Base-by-base conservation (phyloP, 345 rosid species). In the Euphorbia tirucalli region DNA sequence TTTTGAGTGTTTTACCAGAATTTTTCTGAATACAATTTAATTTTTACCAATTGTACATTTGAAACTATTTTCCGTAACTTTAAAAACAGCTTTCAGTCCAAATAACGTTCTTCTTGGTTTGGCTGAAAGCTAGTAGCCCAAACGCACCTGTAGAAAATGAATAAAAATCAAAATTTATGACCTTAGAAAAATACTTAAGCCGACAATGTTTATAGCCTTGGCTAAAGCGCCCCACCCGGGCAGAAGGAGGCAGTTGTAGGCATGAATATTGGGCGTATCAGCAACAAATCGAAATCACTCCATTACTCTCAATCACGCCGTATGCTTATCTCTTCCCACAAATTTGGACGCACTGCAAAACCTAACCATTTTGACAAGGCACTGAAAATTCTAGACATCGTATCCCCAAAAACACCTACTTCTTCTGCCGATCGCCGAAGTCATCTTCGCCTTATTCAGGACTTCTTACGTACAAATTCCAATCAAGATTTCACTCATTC, bases 381-480 rank as follows among this genome's bases (percentile, higher is more conserved):
- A 10, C 80, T 86, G 8, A 80, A 86, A 52, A 79, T 87, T 69
- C 75, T 87, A 8, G 83, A 88, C 66, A 81, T 87, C 63, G 68
- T 87, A 41, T 68, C 84, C 62, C 74, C 83, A 21, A 80, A 76
- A 82, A 58, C 75, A 15, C 44, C 31, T 11, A 48, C 59, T 0
- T 73, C 22, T 61, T 44, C 68, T 18, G 9, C 77, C 9, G 14
- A 46, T 56, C 71, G 70, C 48, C 77, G 69, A 54, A 72, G 52
- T 77, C 86, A 94, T 81, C 80, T 86, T 48, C 90, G 90, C 64
- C 77, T 83, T 79, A 75, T 90, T 65, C 77, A 84, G 83, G 88
- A 78, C 66, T 79, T 86, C 70, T 48, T 85, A 5, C 77, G 41
- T 80, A 77, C 83, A 48, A 83, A 73, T 73, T 81, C 84, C 11